Conservation (phyloP, 306 rosid genomes). For the Bauhinia variegata region DNA sequence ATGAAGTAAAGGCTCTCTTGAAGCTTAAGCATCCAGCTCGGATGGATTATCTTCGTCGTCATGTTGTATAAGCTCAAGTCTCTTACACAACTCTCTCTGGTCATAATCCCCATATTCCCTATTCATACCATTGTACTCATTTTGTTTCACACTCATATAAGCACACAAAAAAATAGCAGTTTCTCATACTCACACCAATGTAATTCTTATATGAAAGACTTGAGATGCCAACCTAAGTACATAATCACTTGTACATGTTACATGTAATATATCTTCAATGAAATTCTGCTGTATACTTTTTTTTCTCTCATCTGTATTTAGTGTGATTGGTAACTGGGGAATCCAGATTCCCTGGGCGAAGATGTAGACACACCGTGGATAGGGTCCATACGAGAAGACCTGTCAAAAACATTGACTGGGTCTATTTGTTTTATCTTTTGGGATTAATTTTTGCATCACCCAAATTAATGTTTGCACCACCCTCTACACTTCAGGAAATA, state of each 20-base stretch:
- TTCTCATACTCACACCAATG: constrained; percentile 19
- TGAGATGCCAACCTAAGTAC: constrained; percentile 34
- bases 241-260: constrained; percentile 37
- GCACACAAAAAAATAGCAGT: constrained; percentile 5
- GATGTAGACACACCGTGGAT: no score
- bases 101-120: constrained; percentile 26
- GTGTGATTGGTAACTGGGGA: no score
- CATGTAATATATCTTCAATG: constrained; percentile 19
- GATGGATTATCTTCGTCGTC: constrained; percentile 88
- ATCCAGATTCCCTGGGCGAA: no score
- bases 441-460: no score
- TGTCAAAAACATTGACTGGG: no score
- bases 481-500: no score
- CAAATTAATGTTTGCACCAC: no score
- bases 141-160: constrained; percentile 41
- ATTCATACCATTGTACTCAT: constrained; percentile 31
- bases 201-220: constrained; percentile 38
- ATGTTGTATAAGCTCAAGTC: constrained; percentile 52
- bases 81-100: not conserved
- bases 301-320: no score
- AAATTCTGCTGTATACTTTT: not conserved
- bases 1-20: constrained; percentile 97
- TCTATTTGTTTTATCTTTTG: no score
- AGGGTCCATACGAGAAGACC: no score
- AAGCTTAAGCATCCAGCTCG: constrained; percentile 97